These are phyloP conservation scores for Solanum verrucosum DNA, from an alignment of 257 asterid species.

Conservation along the genomic window DNA sequence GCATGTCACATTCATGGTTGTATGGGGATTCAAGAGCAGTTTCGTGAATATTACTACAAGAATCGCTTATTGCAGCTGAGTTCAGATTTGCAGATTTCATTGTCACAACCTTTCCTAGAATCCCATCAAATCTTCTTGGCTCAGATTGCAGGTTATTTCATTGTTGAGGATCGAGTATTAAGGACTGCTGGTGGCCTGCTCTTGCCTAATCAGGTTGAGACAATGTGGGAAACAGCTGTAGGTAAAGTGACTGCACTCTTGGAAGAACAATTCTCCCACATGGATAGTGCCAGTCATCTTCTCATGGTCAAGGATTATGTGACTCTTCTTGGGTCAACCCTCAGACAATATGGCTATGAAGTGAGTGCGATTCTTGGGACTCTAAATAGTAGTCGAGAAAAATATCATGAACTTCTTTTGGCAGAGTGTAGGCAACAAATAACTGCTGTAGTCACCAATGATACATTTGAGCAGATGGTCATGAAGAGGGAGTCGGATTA, in stretches of 20 bases:
- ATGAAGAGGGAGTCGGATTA: constrained; percentile 90
- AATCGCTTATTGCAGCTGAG: constrained; percentile 74
- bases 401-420: constrained; percentile 78
- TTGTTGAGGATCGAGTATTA: constrained; percentile 81
- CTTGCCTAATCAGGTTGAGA: constrained; percentile 63
- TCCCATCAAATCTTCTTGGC: constrained; percentile 69
- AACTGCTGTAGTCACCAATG: constrained; percentile 35
- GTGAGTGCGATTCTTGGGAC: constrained; percentile 63
- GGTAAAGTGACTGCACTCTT: constrained; percentile 49
- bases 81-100: constrained; percentile 77
- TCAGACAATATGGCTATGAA: constrained; percentile 79
- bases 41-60: constrained; percentile 69
- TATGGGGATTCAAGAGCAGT: constrained; percentile 66
- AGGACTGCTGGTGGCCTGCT: constrained; percentile 84
- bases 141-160: constrained; percentile 76
- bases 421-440: constrained; percentile 68
- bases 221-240: constrained; percentile 91
- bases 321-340: constrained; percentile 88
- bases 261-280: constrained; percentile 66
- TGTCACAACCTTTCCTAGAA: constrained; percentile 59
- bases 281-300: constrained; percentile 87
- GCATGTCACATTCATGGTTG: constrained; percentile 77
- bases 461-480: constrained; percentile 75
- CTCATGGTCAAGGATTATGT: constrained; percentile 84
- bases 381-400: constrained; percentile 64